Conservation (phyloP, 1,139 yeast species). For the Blastobotrys raffinosifermentans region DNA sequence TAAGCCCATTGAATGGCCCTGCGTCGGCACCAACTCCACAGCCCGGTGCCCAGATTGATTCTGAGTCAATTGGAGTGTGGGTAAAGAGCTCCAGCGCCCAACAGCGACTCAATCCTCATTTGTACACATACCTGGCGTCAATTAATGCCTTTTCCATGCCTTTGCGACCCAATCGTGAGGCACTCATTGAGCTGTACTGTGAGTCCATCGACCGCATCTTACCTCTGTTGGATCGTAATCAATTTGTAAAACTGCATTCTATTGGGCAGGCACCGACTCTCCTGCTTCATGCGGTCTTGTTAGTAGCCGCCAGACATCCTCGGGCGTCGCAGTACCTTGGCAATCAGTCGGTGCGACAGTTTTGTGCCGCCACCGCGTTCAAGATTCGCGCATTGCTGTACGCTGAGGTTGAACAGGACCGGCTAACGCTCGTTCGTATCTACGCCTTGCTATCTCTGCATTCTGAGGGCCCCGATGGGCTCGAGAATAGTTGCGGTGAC, state of each 20-base stretch:
- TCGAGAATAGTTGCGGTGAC: slow-evolving; percentile 38
- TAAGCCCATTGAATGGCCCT: background rate
- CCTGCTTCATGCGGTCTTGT: slow-evolving; percentile 36
- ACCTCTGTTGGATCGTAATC: slow-evolving; percentile 36
- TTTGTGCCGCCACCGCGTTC: slow-evolving; percentile 30
- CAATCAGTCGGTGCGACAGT: slow-evolving; percentile 30
- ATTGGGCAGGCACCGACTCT: slow-evolving; percentile 37
- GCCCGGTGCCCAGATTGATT: slow-evolving; percentile 14
- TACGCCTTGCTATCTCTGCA: slow-evolving; percentile 31
- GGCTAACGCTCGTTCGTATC: slow-evolving; percentile 36
- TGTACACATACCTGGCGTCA: slow-evolving; percentile 33
- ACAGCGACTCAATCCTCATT: slow-evolving; percentile 28
- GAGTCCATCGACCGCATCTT: slow-evolving; percentile 35
- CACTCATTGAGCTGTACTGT: slow-evolving; percentile 35
- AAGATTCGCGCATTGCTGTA: slow-evolving; percentile 39
- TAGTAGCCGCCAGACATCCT: slow-evolving; percentile 38
- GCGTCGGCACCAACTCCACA: slow-evolving; percentile 3
- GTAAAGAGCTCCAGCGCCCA: slow-evolving; percentile 29
- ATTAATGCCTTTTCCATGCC: slow-evolving; percentile 39
- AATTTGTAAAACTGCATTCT: slow-evolving; percentile 34
- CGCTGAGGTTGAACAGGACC: slow-evolving; percentile 40
- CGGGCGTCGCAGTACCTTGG: slow-evolving; percentile 32
- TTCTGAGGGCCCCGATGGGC: slow-evolving; percentile 37
- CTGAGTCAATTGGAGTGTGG: slow-evolving; percentile 34
- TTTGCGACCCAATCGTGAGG: slow-evolving; percentile 30